Base-by-base conservation (phyloP, 2,329 filamentous ascomycete genomes). In the Monilinia fructigena region DNA sequence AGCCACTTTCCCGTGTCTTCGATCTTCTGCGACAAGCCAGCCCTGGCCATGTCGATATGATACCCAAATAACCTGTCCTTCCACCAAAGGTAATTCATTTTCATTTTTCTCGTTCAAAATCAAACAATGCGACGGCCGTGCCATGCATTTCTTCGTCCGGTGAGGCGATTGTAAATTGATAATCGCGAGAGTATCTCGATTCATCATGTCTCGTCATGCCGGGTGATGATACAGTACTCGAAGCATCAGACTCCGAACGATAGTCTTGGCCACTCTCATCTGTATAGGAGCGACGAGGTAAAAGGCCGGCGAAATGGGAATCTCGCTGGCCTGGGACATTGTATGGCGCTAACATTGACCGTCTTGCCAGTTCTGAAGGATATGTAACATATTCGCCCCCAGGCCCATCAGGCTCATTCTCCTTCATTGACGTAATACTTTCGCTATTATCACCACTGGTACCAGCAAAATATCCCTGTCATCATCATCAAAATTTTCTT, bases 131-230 rank as follows among this genome's bases (percentile, higher is more conserved):
- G 38, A 99, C 92, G 14, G 93, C 93, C 76, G 96, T 97, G 59
- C 95, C 95, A 75, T 97, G 93, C 86, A 97, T 97, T 77, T 98
- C 93, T 79, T 98, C 94, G 77, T 98, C 95, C 6, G 93, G 93
- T 18, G 92, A 96, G 20, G 92, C 94, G 72, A 97, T 96, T 23
- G 92, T 96, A 77, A 97, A 97, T 73, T 96, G 91, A 77, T 96
- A 97, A 78, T 97, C 92, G 71, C 91, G 87, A 55, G 92, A 96
- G 78, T 93, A 96, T 73, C 93, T 86, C 65, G 89, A 91, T 76
- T 92, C 85, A 74, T 93, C 89, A 72, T 86, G 85, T 67, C 84
- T 81, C 66, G 79, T 81, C 68, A 81, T 83, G 40, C 82, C 82
- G 1, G 86, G 85, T 11, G 86, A 89, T 20, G 86, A 87, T 54